Percentiles rank a stretch among this genome's conserved stretches.
Evolutionary conservation across 2,329 filamentous ascomycete genomes (phyloP).

Genomic region (Penicillium corylophilum): DNA sequence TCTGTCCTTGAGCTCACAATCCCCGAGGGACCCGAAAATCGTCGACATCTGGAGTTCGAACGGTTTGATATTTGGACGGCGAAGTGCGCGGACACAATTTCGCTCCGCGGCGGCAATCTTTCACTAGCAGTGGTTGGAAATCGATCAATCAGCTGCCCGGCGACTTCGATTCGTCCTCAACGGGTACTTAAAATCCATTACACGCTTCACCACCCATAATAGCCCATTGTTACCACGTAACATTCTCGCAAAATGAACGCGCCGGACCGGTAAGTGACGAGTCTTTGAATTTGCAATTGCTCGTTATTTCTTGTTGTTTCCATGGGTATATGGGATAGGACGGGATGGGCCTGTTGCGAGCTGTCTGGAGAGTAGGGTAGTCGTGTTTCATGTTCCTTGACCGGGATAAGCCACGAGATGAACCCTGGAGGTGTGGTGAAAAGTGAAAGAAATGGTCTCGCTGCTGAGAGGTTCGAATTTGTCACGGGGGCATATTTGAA

Average conservation of each 20-base stretch:
- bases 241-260: slow-evolving; percentile 48
- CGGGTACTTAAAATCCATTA: not conserved
- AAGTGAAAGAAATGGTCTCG: not conserved
- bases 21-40: not conserved
- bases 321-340: not conserved
- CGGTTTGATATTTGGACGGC: not conserved
- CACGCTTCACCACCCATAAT: too few relatives aligned
- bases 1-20: not conserved
- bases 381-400: not conserved
- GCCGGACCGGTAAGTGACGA: slow-evolving; percentile 40
- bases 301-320: not conserved
- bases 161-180: not conserved
- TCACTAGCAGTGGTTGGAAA: not conserved
- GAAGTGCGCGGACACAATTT: not conserved
- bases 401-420: not conserved
- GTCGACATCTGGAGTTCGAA: not conserved
- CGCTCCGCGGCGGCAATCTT: not conserved
- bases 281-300: slow-evolving; percentile 1
- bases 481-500: not conserved
- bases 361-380: not conserved
- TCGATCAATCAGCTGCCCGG: not conserved
- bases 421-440: not conserved
- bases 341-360: not conserved
- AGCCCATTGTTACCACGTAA: not conserved
- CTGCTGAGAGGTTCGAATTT: not conserved